Evolutionary conservation across 108 stramenopile species (phyloP), one percentile per base, ranked within the genome.

Genomic region (Parmales sp.): DNA sequence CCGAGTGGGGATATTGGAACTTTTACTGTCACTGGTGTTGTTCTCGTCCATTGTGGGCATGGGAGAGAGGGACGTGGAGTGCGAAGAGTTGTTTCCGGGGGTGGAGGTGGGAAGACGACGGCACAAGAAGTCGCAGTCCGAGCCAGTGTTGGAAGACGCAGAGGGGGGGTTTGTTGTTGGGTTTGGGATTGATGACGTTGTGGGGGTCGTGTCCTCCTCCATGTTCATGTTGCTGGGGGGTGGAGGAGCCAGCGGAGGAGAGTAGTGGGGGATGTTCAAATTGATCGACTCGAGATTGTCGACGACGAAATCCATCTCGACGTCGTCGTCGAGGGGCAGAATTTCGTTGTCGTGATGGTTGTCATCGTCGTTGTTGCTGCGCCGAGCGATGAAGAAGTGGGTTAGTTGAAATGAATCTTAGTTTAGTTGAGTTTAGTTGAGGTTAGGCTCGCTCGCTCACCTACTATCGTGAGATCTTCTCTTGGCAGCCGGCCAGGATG

Each of bases 11-110:
- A 69, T 51, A 48, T 37, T 9, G 68, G 36, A 49, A n/a, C n/a
- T n/a, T n/a, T n/a, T n/a, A n/a, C n/a, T n/a, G 51, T 69, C 50
- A 28, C 45, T 60, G 54, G 29, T 60, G 29, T 34, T 11, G 54
- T 20, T 20, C 31, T 34, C n/a, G 49, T 16, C 23, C 13, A 16
- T 50, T 22, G 18, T n/a, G 20, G 49, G 49, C 6, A 22, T 50
- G n/a, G 49, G 49, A 20, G n/a, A 19, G 49, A 22, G 23, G 49
- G n/a, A 19, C 13, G 49, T n/a, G n/a, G n/a, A n/a, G n/a, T n/a
- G n/a, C n/a, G n/a, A n/a, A n/a, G n/a, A n/a, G n/a, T n/a, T n/a
- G n/a, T n/a, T n/a, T n/a, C n/a, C n/a, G n/a, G n/a, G n/a, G n/a
- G n/a, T n/a, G n/a, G n/a, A n/a, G n/a, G n/a, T n/a, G n/a, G n/a